Percentiles rank a stretch among this genome's conserved stretches.
Conservation (phyloP, 352 stramenopile genomes). For the Blastocystis sp. region DNA sequence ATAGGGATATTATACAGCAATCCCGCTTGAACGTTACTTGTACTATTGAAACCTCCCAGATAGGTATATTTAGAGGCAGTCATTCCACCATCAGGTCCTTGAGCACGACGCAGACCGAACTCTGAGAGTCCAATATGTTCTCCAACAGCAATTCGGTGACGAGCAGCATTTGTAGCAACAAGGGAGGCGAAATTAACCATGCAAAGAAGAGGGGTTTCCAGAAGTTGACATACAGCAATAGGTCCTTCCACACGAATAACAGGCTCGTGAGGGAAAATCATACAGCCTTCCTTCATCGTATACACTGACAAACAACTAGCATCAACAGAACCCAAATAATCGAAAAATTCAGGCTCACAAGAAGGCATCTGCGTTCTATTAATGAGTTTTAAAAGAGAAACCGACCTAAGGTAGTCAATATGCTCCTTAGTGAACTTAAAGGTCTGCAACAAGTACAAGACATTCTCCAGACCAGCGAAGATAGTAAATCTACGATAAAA, state of each 20-base stretch:
- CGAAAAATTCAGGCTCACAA: conserved; percentile 89
- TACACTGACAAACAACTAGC: conserved; percentile 87
- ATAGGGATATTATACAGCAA: conserved; percentile 90
- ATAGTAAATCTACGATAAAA: conserved; percentile 78
- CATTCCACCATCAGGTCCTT: conserved; percentile 93
- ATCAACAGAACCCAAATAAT: conserved; percentile 87
- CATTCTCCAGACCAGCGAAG: conserved; percentile 86
- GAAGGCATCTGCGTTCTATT: conserved; percentile 71
- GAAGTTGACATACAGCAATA: conserved; percentile 87
- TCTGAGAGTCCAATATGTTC: conserved; percentile 73
- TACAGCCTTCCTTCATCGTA: conserved; percentile 87
- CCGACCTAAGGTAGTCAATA: conserved; percentile 85
- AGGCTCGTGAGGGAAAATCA: conserved; percentile 92
- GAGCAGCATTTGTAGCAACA: conserved; percentile 93
- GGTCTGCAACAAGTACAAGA: conserved; percentile 82
- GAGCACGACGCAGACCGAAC: conserved; percentile 73
- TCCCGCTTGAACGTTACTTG: conserved; percentile 92
- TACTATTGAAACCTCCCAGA: conserved; percentile 94
- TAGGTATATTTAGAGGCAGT: conserved; percentile 93
- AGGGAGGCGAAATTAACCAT: conserved; percentile 95
- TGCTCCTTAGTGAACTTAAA: conserved; percentile 88
- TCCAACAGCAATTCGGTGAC: conserved; percentile 88
- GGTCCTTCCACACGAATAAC: conserved; percentile 88
- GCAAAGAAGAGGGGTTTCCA: conserved; percentile 96
- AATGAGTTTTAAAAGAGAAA: neutral